Evolutionary conservation across 306 rosid species (phyloP), one percentile per base, ranked within the genome.

Genomic region (Abrus pulchellus): DNA sequence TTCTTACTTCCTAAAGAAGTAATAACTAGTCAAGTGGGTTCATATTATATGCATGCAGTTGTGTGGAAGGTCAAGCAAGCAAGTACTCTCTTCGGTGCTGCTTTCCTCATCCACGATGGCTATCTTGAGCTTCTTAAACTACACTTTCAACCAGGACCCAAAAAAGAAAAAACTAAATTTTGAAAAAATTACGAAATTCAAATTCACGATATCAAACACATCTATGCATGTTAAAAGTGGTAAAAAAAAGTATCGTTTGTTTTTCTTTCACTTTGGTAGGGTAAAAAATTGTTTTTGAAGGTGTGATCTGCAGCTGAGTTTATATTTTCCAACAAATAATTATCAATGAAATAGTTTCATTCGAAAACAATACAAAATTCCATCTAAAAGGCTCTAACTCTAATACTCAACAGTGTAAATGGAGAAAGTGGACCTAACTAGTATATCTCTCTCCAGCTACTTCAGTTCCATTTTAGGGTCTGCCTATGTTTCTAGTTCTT

Each of bases 401-500:
- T 20, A 30, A 34, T 9, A 28, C 40, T 48, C 28, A 61, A 45
- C 27, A 48, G 52, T 67, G n/a, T 20, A 34, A 30, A 28, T 29
- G 29, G 20, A n/a, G 54, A 30, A 49, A 74, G 50, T 57, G 72
- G 53, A 49, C 49, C 11, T n/a, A 29, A 32, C 67, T 50, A 78
- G 63, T 79, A 68, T 61, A 44, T 40, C 48, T 66, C 57, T 34
- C 6, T 0, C 47, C 5, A 43, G 6, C 8, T 4, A 4, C 13
- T 75, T 57, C 6, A 77, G 53, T 70, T 83, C 75, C 78, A 36
- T 55, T 81, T 72, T 33, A 34, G 75, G 80, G 47, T 54, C 5
- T 77, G 83, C 83, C 83, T 81, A 85, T 72, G 85, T 80, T 81
- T 81, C 56, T 54, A 81, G 77, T 12, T 50, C 48, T 71, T 72